Evolutionary conservation across 2,329 filamentous ascomycete genomes (phyloP).

Genomic region (Ilyonectria sp.): DNA sequence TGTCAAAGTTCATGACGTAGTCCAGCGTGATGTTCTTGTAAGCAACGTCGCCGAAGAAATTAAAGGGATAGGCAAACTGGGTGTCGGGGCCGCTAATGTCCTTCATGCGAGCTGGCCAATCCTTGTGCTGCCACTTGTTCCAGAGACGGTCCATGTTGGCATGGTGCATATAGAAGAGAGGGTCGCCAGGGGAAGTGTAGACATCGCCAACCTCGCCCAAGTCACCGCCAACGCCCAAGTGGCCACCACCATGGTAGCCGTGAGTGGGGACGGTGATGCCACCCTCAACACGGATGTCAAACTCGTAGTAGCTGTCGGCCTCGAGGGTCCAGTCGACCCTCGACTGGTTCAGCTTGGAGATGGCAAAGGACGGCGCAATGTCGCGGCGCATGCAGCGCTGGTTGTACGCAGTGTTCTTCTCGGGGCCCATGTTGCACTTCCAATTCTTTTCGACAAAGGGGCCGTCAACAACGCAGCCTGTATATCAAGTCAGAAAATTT

Average conservation of each 20-base stretch:
- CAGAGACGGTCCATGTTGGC: conserved; percentile 46
- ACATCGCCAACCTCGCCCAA: conserved; percentile 49
- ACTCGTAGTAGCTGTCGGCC: conserved; percentile 44
- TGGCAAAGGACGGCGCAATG: conserved; percentile 40
- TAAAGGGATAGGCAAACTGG: conserved; percentile 51
- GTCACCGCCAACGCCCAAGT: conserved; percentile 47
- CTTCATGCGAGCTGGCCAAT: conserved; percentile 47
- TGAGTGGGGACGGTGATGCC: conserved; percentile 34
- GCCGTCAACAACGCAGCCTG: conserved; percentile 41
- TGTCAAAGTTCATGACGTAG: conserved; percentile 33
- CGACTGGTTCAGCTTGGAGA: conserved; percentile 27
- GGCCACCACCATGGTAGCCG: conserved; percentile 47
- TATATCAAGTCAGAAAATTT: neutral
- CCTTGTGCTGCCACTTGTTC: conserved; percentile 51
- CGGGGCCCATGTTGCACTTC: conserved; percentile 37
- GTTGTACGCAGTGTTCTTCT: conserved; percentile 43
- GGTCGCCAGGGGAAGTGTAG: conserved; percentile 42
- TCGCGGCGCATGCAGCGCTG: conserved; percentile 53
- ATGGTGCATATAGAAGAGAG: conserved; percentile 48
- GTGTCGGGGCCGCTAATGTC: conserved; percentile 53
- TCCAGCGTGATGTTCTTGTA: conserved; percentile 54
- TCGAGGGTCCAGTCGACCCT: conserved; percentile 37
- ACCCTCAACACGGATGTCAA: conserved; percentile 49
- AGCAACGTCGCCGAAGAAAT: conserved; percentile 50
- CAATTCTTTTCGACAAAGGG: conserved; percentile 38